Base-by-base conservation (phyloP, 805 yeast genomes). In the Ogataea paraovalis region DNA sequence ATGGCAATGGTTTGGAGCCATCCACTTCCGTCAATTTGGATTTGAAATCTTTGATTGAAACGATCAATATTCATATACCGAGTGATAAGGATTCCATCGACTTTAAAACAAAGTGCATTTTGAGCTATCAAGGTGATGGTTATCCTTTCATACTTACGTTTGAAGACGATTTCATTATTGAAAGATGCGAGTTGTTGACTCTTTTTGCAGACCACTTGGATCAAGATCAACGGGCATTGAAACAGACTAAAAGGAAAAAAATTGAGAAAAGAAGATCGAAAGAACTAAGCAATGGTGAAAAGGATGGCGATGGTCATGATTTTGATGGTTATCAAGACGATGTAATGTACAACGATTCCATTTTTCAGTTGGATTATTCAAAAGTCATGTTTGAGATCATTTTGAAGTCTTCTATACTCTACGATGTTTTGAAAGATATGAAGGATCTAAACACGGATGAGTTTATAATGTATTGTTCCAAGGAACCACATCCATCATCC, bases 131-230 rank as follows among this genome's bases (percentile, higher is more conserved):
- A 40, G 78, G 79, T 0, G 59, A 66, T 7, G 83, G 83, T 0
- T 58, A 71, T 9, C 84, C 83, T 0, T 79, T 84, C 54, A 69
- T 76, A 0, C 50, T 83, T 19, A 72, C 76, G 3, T 82, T 80
- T 62, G 69, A 62, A 43, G 82, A 79, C 54, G 83, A 79, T 44
- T 59, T 66, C 1, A 66, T 75, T 49, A 71, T 82, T 48, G 86
- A 83, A 52, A 64, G 74, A 37, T 83, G 85, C 50, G 83, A 79
- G 51, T 70, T 83, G 43, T 63, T 73, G 1, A 80, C 86, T 0
- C 72, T 68, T 47, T 62, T 48, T 39, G 30, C 56, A 25, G 65
- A 62, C 25, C 56, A 55, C 1, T 27, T 49, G 16, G 45, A 45
- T 3, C 20, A 33, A 9, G 34, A 45, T 19, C 39, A 41, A 19